Percentiles rank a stretch among this genome's conserved stretches.
These are phyloP conservation scores for Pseudonectria foliicola DNA, from an alignment of 2,329 filamentous ascomycete species.

Conservation along the genomic window DNA sequence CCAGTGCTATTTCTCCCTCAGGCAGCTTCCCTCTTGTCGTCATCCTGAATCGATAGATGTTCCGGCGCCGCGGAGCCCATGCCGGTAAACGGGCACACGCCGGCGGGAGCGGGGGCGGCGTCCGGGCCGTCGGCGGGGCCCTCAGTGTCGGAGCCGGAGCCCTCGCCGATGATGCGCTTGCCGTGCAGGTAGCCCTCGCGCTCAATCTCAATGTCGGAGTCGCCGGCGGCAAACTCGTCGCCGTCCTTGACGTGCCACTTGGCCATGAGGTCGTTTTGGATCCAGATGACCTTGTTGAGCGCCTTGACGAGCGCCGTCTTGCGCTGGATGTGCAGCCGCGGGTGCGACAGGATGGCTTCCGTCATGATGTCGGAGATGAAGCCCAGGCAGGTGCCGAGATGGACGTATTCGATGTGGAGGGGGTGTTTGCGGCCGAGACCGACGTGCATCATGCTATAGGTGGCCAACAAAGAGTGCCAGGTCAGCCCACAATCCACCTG, in stretches of 20 bases:
- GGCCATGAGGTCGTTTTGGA: slow-evolving; percentile 81
- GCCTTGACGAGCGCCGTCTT: slow-evolving; percentile 72
- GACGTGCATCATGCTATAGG: slow-evolving; percentile 66
- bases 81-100: slow-evolving; percentile 20
- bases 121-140: slow-evolving; percentile 6
- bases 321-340: slow-evolving; percentile 55
- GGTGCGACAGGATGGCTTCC: slow-evolving; percentile 68
- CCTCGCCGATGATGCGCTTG: slow-evolving; percentile 47
- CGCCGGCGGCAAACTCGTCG: slow-evolving; percentile 46
- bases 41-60: background rate
- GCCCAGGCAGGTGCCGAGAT: slow-evolving; percentile 64
- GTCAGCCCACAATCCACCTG: no score
- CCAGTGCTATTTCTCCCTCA: background rate
- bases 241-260: slow-evolving; percentile 71
- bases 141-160: slow-evolving; percentile 10
- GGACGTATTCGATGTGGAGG: slow-evolving; percentile 73
- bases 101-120: slow-evolving; percentile 8
- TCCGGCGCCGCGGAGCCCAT: slow-evolving; percentile 11
- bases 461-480: no score
- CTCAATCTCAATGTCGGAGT: slow-evolving; percentile 45
- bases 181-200: slow-evolving; percentile 59
- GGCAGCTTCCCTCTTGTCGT: background rate
- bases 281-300: slow-evolving; percentile 76
- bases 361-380: slow-evolving; percentile 73
- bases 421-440: slow-evolving; percentile 64